Conservation (phyloP, 1,284 basidiomycete species). For the Melampsora americana region DNA sequence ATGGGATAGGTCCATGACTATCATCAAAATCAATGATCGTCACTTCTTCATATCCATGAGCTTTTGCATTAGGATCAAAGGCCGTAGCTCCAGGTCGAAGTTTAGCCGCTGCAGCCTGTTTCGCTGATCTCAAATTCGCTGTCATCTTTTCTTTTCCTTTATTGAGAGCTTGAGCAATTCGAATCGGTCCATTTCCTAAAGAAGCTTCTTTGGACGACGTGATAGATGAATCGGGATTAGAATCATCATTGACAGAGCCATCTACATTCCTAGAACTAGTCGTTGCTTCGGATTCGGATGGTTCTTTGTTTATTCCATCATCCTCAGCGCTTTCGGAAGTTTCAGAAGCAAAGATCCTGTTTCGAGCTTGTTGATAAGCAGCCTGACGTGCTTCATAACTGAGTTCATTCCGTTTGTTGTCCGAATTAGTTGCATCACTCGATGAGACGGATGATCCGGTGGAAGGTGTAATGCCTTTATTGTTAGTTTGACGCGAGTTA, state of each 20-base stretch:
- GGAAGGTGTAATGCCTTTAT: constrained; percentile 10
- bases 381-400: constrained; percentile 40
- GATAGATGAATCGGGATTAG: not conserved
- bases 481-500: constrained; percentile 10
- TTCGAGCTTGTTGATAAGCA: constrained; percentile 39
- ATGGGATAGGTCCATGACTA: not conserved
- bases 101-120: constrained; percentile 1
- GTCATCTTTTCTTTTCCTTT: not conserved
- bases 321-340: not conserved
- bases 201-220: not conserved
- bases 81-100: constrained; percentile 36
- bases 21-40: constrained; percentile 40
- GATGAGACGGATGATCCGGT: constrained; percentile 17
- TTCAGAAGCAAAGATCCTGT: constrained; percentile 37
- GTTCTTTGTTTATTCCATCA: not conserved
- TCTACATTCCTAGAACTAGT: not conserved
- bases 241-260: not conserved
- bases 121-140: not conserved
- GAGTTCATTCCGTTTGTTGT: constrained; percentile 21
- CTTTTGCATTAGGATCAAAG: constrained; percentile 42
- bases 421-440: constrained; percentile 11
- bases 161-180: not conserved
- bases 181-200: not conserved
- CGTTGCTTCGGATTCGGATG: not conserved
- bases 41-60: constrained; percentile 44